A percentile compares a stretch with the other conserved stretches of the same genome.
Conservation (phyloP, 345 rosid genomes). For the Ceriops zippeliana region DNA sequence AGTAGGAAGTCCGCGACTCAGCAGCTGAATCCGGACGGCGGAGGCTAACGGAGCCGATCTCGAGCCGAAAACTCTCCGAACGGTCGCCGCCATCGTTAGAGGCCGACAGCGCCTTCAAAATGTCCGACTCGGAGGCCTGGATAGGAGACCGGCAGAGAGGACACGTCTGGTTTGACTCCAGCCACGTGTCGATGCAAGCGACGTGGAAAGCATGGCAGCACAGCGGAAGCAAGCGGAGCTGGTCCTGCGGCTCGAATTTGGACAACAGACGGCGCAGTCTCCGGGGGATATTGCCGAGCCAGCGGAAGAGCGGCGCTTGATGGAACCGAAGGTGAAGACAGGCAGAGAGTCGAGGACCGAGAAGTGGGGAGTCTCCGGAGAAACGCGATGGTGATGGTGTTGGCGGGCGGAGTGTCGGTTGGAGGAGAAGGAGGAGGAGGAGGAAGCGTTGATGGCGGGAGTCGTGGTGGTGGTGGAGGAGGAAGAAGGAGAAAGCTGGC, state of each 20-base stretch:
- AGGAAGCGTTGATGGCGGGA: not conserved
- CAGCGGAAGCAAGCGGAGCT: conserved; percentile 76
- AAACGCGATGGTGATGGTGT: conserved; percentile 30
- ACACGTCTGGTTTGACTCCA: conserved; percentile 62
- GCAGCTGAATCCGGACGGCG: conserved; percentile 27
- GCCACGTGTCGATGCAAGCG: conserved; percentile 82
- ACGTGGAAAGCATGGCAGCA: conserved; percentile 93
- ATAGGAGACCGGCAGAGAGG: conserved; percentile 87
- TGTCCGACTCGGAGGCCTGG: conserved; percentile 61
- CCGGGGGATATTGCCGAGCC: conserved; percentile 12
- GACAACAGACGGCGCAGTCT: conserved; percentile 91
- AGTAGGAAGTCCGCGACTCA: conserved; percentile 50
- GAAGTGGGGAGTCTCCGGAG: conserved; percentile 39
- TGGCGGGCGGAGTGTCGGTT: conserved; percentile 22
- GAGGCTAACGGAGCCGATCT: conserved; percentile 88
- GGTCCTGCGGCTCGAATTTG: conserved; percentile 65
- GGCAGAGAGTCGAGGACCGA: conserved; percentile 70
- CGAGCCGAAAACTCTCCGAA: conserved; percentile 60
- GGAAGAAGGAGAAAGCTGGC: conserved; percentile 32
- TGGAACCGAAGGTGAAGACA: conserved; percentile 62
- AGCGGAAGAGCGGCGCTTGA: conserved; percentile 55
- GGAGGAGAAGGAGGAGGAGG: conserved; percentile 16
- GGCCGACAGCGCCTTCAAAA: conserved; percentile 39
- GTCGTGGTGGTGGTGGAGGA: conserved; percentile 11
- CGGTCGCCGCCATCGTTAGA: conserved; percentile 10